phyloP scores from a whole-genome alignment of 352 stramenopile genomes.

The Phytophthora pini region DNA sequence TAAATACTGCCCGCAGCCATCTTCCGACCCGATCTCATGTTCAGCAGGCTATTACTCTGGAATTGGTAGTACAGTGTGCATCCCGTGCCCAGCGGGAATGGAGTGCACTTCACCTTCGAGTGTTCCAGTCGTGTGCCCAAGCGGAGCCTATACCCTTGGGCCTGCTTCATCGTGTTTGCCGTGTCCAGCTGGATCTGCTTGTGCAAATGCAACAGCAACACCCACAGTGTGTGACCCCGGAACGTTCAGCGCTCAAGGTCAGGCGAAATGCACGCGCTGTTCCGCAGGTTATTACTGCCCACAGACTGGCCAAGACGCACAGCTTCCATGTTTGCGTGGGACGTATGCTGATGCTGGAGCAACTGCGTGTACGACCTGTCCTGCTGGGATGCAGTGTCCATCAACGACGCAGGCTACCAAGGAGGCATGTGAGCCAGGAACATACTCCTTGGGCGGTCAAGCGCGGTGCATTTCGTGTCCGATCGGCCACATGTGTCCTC shows the following conservation, averaged over 20 bases:
- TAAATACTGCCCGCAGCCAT: slow-evolving; percentile 53
- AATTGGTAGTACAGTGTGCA: slow-evolving; percentile 47
- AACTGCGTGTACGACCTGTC: slow-evolving; percentile 54
- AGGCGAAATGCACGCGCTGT: slow-evolving; percentile 64
- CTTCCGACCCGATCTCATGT: slow-evolving; percentile 45
- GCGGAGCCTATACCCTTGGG: slow-evolving; percentile 54
- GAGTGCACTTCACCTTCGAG: slow-evolving; percentile 52
- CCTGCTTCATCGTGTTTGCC: slow-evolving; percentile 41
- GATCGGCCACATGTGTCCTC: slow-evolving; percentile 61
- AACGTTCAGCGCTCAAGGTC: slow-evolving; percentile 53
- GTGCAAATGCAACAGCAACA: slow-evolving; percentile 28
- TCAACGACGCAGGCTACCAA: slow-evolving; percentile 43
- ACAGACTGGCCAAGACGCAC: slow-evolving; percentile 44
- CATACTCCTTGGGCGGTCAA: slow-evolving; percentile 69
- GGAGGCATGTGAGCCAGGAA: slow-evolving; percentile 55
- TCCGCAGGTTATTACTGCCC: slow-evolving; percentile 66
- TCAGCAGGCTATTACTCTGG: slow-evolving; percentile 50
- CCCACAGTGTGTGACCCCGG: slow-evolving; percentile 55
- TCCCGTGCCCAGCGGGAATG: slow-evolving; percentile 53
- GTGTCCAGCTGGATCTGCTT: slow-evolving; percentile 52
- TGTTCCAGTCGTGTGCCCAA: slow-evolving; percentile 40
- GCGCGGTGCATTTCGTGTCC: slow-evolving; percentile 53
- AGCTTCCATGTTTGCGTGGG: slow-evolving; percentile 55
- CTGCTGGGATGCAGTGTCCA: slow-evolving; percentile 69
- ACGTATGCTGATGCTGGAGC: slow-evolving; percentile 58